Percentiles rank a stretch among this genome's conserved stretches.
These are phyloP conservation scores for Fragilariopsis cylindrus DNA, from an alignment of 108 stramenopile species.

Conservation along the genomic window DNA sequence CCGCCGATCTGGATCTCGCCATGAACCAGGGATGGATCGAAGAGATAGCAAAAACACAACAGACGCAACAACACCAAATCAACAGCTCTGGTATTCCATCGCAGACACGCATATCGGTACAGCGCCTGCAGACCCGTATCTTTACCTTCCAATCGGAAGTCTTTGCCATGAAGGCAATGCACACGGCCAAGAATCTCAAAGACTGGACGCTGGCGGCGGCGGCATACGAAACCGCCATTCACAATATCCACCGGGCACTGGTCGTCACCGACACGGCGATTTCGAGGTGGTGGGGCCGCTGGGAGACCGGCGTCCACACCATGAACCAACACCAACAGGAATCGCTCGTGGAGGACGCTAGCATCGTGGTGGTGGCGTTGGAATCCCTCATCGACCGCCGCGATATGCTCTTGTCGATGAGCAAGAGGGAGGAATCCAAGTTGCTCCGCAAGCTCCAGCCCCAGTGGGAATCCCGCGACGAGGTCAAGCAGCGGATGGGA, in stretches of 20 bases:
- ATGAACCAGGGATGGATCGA: neutral
- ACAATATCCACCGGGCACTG: conserved; percentile 32
- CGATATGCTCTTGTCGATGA: conserved; percentile 15
- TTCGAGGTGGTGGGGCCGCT: conserved; percentile 12
- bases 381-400: conserved; percentile 16
- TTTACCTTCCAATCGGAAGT: conserved; percentile 22
- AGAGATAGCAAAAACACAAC: too few relatives aligned
- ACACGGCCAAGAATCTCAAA: neutral
- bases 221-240: conserved; percentile 6
- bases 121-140: conserved; percentile 31
- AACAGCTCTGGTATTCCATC: neutral
- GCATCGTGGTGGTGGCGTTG: conserved; percentile 40
- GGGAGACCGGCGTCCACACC: neutral
- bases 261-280: conserved; percentile 29
- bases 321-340: neutral
- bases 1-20: neutral
- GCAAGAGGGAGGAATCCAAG: conserved; percentile 4
- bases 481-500: conserved; percentile 35
- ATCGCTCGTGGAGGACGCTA: conserved; percentile 33
- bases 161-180: conserved; percentile 14
- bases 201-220: conserved; percentile 21
- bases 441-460: conserved; percentile 34
- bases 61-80: neutral
- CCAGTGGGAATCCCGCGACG: conserved; percentile 51
- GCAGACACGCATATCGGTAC: neutral